Evolutionary conservation across 495 filamentous ascomycete genomes (phyloP), one percentile per base, ranked within the genome.

Genomic region (Podospora anserina): DNA sequence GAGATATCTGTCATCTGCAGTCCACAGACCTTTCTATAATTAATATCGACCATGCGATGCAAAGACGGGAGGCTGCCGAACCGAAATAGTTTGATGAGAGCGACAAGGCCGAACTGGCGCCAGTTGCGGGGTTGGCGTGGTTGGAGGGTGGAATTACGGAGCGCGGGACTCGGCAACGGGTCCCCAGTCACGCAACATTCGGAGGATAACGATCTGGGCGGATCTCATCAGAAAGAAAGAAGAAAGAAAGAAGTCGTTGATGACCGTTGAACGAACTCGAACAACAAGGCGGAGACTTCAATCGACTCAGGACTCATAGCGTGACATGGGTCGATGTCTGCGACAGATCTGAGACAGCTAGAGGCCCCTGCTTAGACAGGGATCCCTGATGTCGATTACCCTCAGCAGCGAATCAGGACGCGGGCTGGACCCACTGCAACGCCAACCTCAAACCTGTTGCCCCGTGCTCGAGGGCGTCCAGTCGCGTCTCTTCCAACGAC

Each of bases 281-380:
- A 20, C 9, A 49, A 23, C 1, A 16, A 49, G 39, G 39, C 39
- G 19, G 30, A 23, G 64, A 32, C 27, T 7, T n/a, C 20, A 56
- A 67, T 63, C 60, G 49, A 26, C 57, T 68, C 63, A 63, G 64
- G 66, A 67, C 59, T 57, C 57, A 61, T 63, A 57, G 64, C 57
- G 68, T 66, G 66, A 71, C 71, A 74, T 67, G 72, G 74, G 68
- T 61, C 58, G 23, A 56, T 56, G 30, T 66, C 71, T 78, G 76
- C 71, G 75, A 78, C 76, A 74, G 68, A 74, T 78, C 76, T 78
- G 76, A 78, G 75, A 78, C 76, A 71, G 54, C 32, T 20, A 30
- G 60, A 44, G 18, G 66, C 67, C 76, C 76, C 71, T 77, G 71
- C 67, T 55, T 65, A 58, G 49, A 15, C 13, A 32, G 61, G 68